A percentile compares a stretch with the other conserved stretches of the same genome.
These are phyloP conservation scores for Phytophthora cryptogea DNA, from an alignment of 352 stramenopile genomes.

Conservation along the genomic window DNA sequence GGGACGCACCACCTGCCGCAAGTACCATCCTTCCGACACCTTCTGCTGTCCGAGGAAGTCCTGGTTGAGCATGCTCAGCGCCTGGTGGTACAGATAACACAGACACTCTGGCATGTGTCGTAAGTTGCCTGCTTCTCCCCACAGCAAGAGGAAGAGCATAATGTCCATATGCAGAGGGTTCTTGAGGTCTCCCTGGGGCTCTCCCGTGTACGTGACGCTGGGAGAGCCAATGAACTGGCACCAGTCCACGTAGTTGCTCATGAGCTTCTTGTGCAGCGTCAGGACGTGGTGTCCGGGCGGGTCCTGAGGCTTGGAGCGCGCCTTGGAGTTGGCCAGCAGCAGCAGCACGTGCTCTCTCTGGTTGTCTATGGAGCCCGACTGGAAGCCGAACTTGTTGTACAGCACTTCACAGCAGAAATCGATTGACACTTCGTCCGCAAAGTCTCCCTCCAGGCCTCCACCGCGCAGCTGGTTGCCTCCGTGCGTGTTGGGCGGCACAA, in stretches of 20 bases:
- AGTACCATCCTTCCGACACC: constrained; percentile 55
- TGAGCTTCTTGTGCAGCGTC: constrained; percentile 63
- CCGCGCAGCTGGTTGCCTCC: constrained; percentile 34
- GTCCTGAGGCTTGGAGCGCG: constrained; percentile 54
- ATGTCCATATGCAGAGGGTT: constrained; percentile 89
- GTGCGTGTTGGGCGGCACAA: constrained; percentile 39
- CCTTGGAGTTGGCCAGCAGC: constrained; percentile 71
- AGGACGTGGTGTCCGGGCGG: constrained; percentile 50
- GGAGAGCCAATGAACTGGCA: constrained; percentile 53
- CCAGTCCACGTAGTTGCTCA: constrained; percentile 72
- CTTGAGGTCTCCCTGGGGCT: constrained; percentile 56
- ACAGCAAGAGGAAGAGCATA: constrained; percentile 95
- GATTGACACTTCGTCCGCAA: constrained; percentile 72
- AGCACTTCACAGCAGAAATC: constrained; percentile 79
- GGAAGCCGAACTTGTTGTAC: constrained; percentile 78
- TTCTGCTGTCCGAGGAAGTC: constrained; percentile 61
- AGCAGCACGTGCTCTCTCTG: constrained; percentile 79
- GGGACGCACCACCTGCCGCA: constrained; percentile 55
- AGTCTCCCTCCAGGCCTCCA: constrained; percentile 65
- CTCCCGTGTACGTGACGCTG: constrained; percentile 41
- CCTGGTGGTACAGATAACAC: constrained; percentile 95
- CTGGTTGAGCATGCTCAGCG: constrained; percentile 54
- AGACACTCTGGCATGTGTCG: constrained; percentile 96
- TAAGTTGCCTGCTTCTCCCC: constrained; percentile 96
- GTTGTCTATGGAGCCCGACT: constrained; percentile 71